Evolutionary conservation across 805 yeast species (phyloP), one percentile per base, ranked within the genome.

Genomic region (Kodamaea leandrae): DNA sequence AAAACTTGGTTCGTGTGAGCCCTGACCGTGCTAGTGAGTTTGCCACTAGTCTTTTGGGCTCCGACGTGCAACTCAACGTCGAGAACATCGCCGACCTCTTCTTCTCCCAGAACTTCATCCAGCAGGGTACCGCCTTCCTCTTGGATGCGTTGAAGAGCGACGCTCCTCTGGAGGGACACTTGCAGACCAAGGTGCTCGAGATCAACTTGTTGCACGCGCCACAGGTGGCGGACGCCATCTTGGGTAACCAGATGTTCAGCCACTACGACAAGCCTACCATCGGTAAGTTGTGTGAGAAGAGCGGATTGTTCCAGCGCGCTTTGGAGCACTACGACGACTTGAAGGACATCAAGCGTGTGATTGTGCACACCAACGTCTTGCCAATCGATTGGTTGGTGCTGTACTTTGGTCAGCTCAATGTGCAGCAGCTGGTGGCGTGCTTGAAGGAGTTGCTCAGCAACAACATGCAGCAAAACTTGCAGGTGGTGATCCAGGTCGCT

Each of bases 11-110:
- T 36, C 82, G 98, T 64, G 80, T 86, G 18, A 89, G 86, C 62
- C 96, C 99, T n/a, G 99, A 93, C 57, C 87, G 88, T 64, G 99
- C 97, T 19, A 86, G 96, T 29, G 99, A 93, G 66, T 93, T 93
- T 69, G 98, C 99, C 12, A 81, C 88, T 28, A 84, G 89, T 49
- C 76, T 93, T 47, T 76, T 87, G 49, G 74, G 80, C 50, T 49
- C 66, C 28, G 74, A 80, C 25, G 59, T 70, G 13, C 71, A 76
- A 48, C 69, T 93, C 48, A 88, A 90, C 48, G 73, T 90, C 48
- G 96, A 89, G 69, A 82, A 82, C 52, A 75, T 88, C 52, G 90
- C 96, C 23, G 99, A 93, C 60, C 83, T 93, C 50, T 93, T 93
- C 74, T 82, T 93, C 62, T 83, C 95, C 29, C 97, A 93, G 63